Percentiles rank a stretch among this genome's conserved stretches.
phyloP scores from a whole-genome alignment of 371 early-diverging fungal genomes.

The Actinomortierella ambigua region DNA sequence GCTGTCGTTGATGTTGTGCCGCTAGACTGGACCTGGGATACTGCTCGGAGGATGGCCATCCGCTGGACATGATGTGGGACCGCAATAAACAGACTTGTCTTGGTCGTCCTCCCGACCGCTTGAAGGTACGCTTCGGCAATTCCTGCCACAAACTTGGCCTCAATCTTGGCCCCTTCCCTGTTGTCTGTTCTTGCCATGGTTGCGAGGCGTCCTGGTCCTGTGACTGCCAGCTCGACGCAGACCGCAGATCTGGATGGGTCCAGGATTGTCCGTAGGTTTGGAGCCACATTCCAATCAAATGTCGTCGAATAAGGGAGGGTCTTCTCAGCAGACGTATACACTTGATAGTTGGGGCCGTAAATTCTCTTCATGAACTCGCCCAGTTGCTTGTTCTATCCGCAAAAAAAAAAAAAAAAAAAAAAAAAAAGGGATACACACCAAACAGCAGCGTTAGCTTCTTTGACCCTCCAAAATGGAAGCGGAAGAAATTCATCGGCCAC shows the following conservation, averaged over 20 bases:
- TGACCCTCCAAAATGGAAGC: too few species aligned
- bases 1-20: too few species aligned
- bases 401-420: neutral
- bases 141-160: slow-evolving; percentile 50
- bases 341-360: slow-evolving; percentile 54
- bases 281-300: neutral
- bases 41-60: slow-evolving; percentile 38
- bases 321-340: slow-evolving; percentile 15
- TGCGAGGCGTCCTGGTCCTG: slow-evolving; percentile 1
- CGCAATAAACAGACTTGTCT: slow-evolving; percentile 48
- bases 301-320: slow-evolving; percentile 22
- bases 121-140: slow-evolving; percentile 49
- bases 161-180: slow-evolving; percentile 32
- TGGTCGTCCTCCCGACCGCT: slow-evolving; percentile 18
- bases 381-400: slow-evolving; percentile 53
- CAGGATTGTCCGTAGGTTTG: slow-evolving; percentile 34
- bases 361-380: slow-evolving; percentile 57
- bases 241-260: slow-evolving; percentile 51
- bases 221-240: slow-evolving; percentile 44
- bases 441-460: neutral
- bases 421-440: neutral
- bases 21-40: too few species aligned
- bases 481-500: slow-evolving; percentile 2
- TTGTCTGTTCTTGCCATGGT: slow-evolving; percentile 14
- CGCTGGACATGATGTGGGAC: slow-evolving; percentile 64